Conservation (phyloP, 345 rosid genomes). For the Noccaea bulbosa region DNA sequence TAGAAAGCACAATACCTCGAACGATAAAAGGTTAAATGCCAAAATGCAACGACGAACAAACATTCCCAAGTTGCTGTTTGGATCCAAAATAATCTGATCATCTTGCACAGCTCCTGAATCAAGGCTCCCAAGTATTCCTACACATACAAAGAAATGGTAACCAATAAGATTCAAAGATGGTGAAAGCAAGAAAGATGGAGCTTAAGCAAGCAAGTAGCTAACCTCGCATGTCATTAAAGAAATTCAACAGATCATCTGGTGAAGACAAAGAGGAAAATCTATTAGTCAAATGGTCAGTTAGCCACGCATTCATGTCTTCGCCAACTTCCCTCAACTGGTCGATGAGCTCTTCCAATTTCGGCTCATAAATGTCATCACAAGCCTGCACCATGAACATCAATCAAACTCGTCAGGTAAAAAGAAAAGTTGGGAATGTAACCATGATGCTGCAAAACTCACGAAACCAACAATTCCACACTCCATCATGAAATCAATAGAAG, state of each 20-base stretch:
- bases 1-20: constrained; percentile 63
- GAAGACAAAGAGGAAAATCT: constrained; percentile 67
- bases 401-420: constrained; percentile 24
- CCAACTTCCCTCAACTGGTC: constrained; percentile 72
- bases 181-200: background rate
- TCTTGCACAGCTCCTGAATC: constrained; percentile 73
- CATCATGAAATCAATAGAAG: background rate
- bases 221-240: constrained; percentile 88
- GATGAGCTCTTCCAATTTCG: constrained; percentile 71
- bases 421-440: too few relatives aligned
- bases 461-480: background rate
- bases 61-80: constrained; percentile 80
- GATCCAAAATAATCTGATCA: constrained; percentile 83
- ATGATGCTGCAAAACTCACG: too few relatives aligned
- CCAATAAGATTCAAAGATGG: constrained; percentile 22
- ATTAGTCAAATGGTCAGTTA: constrained; percentile 66
- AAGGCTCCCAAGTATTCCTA: constrained; percentile 75
- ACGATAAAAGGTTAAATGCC: constrained; percentile 74
- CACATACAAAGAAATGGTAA: constrained; percentile 18
- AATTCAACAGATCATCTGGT: constrained; percentile 81
- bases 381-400: constrained; percentile 54
- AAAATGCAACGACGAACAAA: constrained; percentile 89
- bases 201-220: constrained; percentile 29
- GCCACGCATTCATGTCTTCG: constrained; percentile 64
- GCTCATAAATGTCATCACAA: constrained; percentile 80